Evolutionary conservation across 106 monocot species (phyloP), one percentile per base, ranked within the genome.

Genomic region (Allium fistulosum): DNA sequence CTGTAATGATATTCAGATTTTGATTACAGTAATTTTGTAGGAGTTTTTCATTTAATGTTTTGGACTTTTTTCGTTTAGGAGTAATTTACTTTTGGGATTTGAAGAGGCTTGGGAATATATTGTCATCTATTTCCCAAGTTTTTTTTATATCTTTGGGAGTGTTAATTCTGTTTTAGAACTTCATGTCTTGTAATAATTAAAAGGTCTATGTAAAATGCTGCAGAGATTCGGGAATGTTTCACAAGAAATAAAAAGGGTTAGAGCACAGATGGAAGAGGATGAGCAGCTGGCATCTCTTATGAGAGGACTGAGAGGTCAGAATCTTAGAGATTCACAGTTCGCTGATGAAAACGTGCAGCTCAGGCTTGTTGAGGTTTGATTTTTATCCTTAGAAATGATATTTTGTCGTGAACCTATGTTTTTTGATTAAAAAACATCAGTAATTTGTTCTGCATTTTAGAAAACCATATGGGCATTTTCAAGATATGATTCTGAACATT

Each of bases 221-320:
- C 66, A 99, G 99, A 87, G 83, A 57, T 75, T 99, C 51, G 87
- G 83, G 70, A 81, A 80, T 50, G 80, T 93, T 7, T 99, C 99
- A 60, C 83, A 75, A 52, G 99, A 99, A 78, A 99, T 99, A 48
- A 83, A 74, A 74, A 80, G 82, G 65, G 99, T 93, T 68, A 71
- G 99, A 64, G 85, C 83, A 58, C 89, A 90, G 78, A 90, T 99
- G 93, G 99, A 99, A 77, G 90, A 87, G 81, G 99, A 99, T 59
- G 99, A 99, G 75, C 99, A 99, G 80, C 74, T 99, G 50, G 59
- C 90, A 8, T 46, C 77, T 18, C 83, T 99, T 61, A 93, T 99
- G 99, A 85, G 87, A 68, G 97, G 99, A 3, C 76, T 99, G 10
- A 78, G 99, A 7, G 99, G 99, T 8, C 93, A 99, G 85, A 99